A percentile compares a stretch with the other conserved stretches of the same genome.
Evolutionary conservation across 176 grass and related monocot species (phyloP).

Genomic region (Ensete glaucum): DNA sequence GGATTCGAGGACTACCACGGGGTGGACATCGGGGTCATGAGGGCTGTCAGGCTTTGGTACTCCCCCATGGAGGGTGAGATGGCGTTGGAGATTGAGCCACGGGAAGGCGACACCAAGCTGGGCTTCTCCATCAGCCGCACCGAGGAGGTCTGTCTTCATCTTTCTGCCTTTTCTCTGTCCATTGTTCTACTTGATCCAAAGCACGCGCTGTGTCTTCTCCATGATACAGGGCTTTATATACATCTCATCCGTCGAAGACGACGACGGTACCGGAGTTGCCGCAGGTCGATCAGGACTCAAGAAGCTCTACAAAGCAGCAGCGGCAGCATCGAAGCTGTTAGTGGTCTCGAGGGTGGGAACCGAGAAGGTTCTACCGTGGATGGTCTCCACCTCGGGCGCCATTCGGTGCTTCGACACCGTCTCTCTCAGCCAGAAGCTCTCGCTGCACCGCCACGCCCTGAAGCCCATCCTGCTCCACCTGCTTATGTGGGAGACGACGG

Average conservation of each 20-base stretch:
- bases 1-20: constrained; percentile 99
- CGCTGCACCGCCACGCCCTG: constrained; percentile 84
- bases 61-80: constrained; percentile 42
- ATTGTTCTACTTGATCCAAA: too few species aligned
- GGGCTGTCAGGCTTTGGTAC: constrained; percentile 78
- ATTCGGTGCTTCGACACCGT: constrained; percentile 93
- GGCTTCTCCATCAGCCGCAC: constrained; percentile 90
- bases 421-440: constrained; percentile 92
- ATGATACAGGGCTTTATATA: constrained; percentile 56
- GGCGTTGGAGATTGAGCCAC: constrained; percentile 54
- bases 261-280: constrained; percentile 47
- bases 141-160: constrained; percentile 38
- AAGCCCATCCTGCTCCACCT: constrained; percentile 74
- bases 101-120: constrained; percentile 58
- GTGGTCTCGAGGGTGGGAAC: constrained; percentile 62
- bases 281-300: constrained; percentile 57
- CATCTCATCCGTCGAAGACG: constrained; percentile 77
- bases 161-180: too few species aligned
- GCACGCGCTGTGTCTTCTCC: too few species aligned
- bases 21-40: constrained; percentile 73
- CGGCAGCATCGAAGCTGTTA: constrained; percentile 45
- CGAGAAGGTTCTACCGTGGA: constrained; percentile 80
- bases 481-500: constrained; percentile 55
- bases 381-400: constrained; percentile 56
- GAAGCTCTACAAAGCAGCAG: constrained; percentile 47